Conservation (phyloP, 2,329 filamentous ascomycete genomes). For the Phaeosphaeria sp. region DNA sequence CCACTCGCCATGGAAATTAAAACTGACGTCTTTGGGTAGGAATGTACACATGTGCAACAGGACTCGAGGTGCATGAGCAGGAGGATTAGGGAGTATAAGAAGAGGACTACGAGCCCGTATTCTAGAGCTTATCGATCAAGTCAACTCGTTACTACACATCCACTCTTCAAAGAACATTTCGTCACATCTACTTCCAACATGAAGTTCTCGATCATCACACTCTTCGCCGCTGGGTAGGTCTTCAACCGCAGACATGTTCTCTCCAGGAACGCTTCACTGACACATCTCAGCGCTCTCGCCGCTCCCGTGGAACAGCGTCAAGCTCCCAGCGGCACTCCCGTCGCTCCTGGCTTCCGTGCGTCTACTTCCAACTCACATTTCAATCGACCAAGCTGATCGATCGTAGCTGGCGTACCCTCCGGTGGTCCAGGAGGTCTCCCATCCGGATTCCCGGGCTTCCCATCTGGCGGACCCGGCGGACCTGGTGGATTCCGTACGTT, state of each 20-base stretch:
- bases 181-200: slow-evolving; percentile 6
- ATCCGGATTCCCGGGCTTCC: slow-evolving; percentile 1
- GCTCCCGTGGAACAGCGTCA: slow-evolving; percentile 15
- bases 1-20: not conserved
- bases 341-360: slow-evolving; percentile 6
- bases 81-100: not conserved
- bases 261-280: not conserved
- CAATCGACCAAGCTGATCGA: not conserved
- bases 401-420: not conserved
- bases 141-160: not conserved
- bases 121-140: not conserved
- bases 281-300: slow-evolving; percentile 14
- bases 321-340: slow-evolving; percentile 2
- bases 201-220: slow-evolving; percentile 13
- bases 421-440: not conserved
- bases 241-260: not conserved
- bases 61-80: not conserved
- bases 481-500: not conserved
- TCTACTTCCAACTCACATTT: not conserved
- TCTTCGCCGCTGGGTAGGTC: slow-evolving; percentile 17
- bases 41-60: not conserved
- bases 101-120: not conserved
- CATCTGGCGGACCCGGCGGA: too few species aligned
- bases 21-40: not conserved
- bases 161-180: not conserved